Evolutionary conservation across 2,329 filamentous ascomycete species (phyloP).

Genomic region (Fusarium anthophilum): DNA sequence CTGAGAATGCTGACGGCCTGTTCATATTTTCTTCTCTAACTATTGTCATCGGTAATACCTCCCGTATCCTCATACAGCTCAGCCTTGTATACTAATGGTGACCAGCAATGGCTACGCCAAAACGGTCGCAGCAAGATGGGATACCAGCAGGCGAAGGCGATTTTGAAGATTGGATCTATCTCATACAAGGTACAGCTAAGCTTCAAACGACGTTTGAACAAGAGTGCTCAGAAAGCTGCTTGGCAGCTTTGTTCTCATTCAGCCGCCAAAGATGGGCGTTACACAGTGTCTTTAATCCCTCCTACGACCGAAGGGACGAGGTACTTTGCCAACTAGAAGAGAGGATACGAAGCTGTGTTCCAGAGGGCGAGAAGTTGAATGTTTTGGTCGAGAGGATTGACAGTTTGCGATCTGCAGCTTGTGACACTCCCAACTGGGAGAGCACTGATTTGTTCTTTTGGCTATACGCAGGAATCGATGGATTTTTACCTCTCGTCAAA

Average conservation of each 20-base stretch:
- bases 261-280: neutral
- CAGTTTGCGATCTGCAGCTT: neutral
- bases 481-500: neutral
- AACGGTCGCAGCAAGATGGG: neutral
- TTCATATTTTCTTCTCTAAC: neutral
- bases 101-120: neutral
- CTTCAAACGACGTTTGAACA: neutral
- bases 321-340: neutral
- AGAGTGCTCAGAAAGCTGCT: neutral
- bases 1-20: neutral
- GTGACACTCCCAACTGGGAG: neutral
- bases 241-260: neutral
- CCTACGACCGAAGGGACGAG: neutral
- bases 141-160: neutral
- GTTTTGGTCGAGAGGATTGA: neutral
- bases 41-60: neutral
- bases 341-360: neutral
- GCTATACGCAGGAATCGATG: neutral
- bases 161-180: slow-evolving; percentile 1
- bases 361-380: neutral
- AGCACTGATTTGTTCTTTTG: neutral
- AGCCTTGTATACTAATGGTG: neutral
- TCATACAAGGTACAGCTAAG: neutral
- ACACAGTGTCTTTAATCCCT: neutral
- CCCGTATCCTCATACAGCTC: accelerated